Evolutionary conservation across 352 stramenopile genomes (phyloP).

Genomic region (Halophytophthora polymorphica): DNA sequence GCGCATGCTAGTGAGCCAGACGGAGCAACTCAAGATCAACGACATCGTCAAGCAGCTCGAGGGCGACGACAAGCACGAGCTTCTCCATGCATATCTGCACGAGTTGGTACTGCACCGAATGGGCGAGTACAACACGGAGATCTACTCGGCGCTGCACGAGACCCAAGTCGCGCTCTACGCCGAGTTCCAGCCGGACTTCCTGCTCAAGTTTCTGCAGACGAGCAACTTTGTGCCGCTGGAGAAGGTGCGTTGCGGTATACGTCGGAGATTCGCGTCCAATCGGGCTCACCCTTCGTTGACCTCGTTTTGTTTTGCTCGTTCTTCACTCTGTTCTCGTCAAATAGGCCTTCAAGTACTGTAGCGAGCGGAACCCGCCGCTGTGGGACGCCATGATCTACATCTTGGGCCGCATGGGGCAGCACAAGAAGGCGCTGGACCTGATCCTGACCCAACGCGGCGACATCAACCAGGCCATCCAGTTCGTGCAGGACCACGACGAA

Average conservation of each 20-base stretch:
- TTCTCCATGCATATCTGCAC: conserved; percentile 76
- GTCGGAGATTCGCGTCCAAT: not conserved
- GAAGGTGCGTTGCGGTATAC: conserved; percentile 39
- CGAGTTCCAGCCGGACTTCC: conserved; percentile 52
- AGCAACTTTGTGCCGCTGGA: conserved; percentile 82
- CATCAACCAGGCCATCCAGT: conserved; percentile 82
- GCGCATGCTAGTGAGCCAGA: conserved; percentile 79
- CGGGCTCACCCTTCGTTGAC: not conserved
- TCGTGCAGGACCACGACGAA: conserved; percentile 74
- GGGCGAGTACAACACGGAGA: conserved; percentile 77
- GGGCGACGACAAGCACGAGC: conserved; percentile 46
- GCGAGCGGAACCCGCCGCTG: conserved; percentile 58
- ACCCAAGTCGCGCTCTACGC: conserved; percentile 74
- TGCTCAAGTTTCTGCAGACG: conserved; percentile 78
- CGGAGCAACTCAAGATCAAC: conserved; percentile 72
- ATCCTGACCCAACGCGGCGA: conserved; percentile 80
- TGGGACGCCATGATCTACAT: conserved; percentile 89
- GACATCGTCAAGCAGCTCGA: conserved; percentile 79
- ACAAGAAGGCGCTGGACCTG: conserved; percentile 81
- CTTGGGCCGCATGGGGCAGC: conserved; percentile 79
- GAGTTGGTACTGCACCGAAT: conserved; percentile 68
- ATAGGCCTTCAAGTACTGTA: conserved; percentile 79
- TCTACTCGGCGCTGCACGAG: conserved; percentile 70
- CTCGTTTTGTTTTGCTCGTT: conserved; percentile 2
- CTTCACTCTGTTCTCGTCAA: conserved; percentile 4